Evolutionary conservation across 2,329 filamentous ascomycete genomes (phyloP), one percentile per base, ranked within the genome.

Genomic region (Fusarium redolens): DNA sequence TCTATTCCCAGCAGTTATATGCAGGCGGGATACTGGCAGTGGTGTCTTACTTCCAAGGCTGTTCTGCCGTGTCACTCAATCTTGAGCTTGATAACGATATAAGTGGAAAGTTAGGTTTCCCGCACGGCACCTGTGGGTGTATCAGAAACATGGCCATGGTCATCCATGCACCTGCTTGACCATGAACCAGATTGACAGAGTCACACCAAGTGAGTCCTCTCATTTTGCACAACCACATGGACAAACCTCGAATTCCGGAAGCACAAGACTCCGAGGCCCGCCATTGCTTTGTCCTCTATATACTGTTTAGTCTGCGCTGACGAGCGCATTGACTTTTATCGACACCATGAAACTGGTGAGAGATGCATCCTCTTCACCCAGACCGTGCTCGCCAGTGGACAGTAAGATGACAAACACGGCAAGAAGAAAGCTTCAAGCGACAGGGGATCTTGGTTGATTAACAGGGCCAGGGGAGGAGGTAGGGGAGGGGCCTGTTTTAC

Each of bases 391-490:
- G 30, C 43, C 15, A 38, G 35, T 35, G 30, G 25, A 44, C 37
- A 41, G 33, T 65, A 61, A 43, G 50, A 68, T 25, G 38, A 30
- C 65, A 37, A 45, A 35, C 35, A 64, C 17, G 48, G 31, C 25
- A 58, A 48, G 25, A 30, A 61, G 55, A 68, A 62, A 64, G 58
- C 62, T 61, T 70, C 28, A n/a, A 41, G n/a, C 35, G 43, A 51
- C 38, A 47, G 48, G 55, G 58, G 43, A 45, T 50, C 44, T 61
- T 52, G 65, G 45, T 59, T 63, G 63, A 73, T 69, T 71, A 66
- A 77, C 62, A 66, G 64, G 62, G 56, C 56, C 62, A 73, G 71
- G 66, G 69, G 61, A 48, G 57, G 25, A 45, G 56, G 61, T 57
- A 66, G 33, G 58, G 47, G 66, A 50, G 56, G 44, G 60, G 47